Evolutionary conservation across 1,284 basidiomycete species (phyloP).

Genomic region (Ceratobasidium sp.): DNA sequence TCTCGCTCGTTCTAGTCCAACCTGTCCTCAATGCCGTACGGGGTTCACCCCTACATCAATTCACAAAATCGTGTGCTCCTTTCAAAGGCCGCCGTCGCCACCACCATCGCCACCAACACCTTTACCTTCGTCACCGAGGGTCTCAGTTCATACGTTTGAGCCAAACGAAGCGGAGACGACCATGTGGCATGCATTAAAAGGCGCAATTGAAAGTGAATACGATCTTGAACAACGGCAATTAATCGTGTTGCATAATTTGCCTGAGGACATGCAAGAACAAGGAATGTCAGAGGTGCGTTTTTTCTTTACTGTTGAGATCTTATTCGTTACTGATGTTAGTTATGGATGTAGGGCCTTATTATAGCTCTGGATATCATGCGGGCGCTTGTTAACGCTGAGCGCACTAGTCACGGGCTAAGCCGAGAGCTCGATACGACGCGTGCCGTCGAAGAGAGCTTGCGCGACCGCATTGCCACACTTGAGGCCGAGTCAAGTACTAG

Average conservation of each 20-base stretch:
- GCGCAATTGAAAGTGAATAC: not conserved
- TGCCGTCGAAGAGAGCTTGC: not conserved
- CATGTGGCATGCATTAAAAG: conserved; percentile 15
- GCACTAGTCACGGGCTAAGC: not conserved
- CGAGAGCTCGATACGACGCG: conserved; percentile 3
- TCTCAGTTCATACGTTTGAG: not conserved
- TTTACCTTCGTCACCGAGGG: no score
- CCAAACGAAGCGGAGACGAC: conserved; percentile 1
- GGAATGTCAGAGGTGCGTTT: conserved; percentile 7
- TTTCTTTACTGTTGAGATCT: not conserved
- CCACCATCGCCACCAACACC: no score
- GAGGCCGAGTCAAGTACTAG: not conserved
- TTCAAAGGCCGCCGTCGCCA: not conserved
- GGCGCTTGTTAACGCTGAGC: conserved; percentile 18
- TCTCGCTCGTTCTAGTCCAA: not conserved
- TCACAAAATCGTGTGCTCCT: conserved; percentile 16
- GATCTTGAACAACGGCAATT: conserved; percentile 19
- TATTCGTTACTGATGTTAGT: not conserved
- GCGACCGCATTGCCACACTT: conserved; percentile 8
- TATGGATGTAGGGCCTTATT: conserved; percentile 3
- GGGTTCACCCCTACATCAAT: not conserved
- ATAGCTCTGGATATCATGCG: conserved; percentile 5
- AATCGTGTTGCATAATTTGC: not conserved
- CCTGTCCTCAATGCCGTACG: conserved; percentile 12
- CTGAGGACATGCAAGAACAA: not conserved